These are phyloP conservation scores for Zygoascus bituminiphila DNA, from an alignment of 805 yeast species.

Conservation along the genomic window DNA sequence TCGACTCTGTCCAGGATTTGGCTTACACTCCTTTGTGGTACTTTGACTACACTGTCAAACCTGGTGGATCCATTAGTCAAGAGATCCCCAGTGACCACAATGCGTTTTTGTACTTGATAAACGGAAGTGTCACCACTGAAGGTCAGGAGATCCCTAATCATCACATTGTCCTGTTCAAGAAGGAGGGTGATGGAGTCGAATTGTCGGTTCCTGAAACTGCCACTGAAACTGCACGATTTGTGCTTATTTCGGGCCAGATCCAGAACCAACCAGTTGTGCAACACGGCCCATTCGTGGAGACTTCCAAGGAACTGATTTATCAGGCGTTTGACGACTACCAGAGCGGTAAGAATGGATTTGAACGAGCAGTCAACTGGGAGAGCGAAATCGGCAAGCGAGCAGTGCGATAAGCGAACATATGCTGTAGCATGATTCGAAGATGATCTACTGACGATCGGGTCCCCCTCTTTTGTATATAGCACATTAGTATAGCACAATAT, in stretches of 20 bases:
- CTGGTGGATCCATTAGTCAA: constrained; percentile 59
- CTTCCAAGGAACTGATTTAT: constrained; percentile 54
- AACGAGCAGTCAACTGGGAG: constrained; percentile 28
- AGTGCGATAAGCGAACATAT: background rate
- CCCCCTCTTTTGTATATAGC: too few species aligned
- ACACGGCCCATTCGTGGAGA: constrained; percentile 87
- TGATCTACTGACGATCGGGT: too few species aligned
- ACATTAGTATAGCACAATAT: too few species aligned
- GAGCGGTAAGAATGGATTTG: constrained; percentile 30
- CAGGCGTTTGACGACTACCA: constrained; percentile 70
- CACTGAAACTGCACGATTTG: constrained; percentile 46
- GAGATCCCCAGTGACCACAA: constrained; percentile 52
- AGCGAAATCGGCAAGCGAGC: constrained; percentile 24
- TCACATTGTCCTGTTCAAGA: constrained; percentile 54
- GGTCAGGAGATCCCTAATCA: constrained; percentile 34
- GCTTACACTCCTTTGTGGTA: constrained; percentile 78
- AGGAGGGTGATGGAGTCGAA: constrained; percentile 54
- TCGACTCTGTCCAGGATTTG: constrained; percentile 61
- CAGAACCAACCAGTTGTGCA: constrained; percentile 72
- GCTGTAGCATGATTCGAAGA: too few species aligned
- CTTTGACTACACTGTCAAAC: constrained; percentile 55
- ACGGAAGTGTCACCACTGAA: constrained; percentile 48
- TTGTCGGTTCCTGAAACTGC: constrained; percentile 45
- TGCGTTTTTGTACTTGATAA: constrained; percentile 57
- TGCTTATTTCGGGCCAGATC: constrained; percentile 67